Conservation (phyloP, 768 basidiomycete species). For the Mycena albidolilacea region DNA sequence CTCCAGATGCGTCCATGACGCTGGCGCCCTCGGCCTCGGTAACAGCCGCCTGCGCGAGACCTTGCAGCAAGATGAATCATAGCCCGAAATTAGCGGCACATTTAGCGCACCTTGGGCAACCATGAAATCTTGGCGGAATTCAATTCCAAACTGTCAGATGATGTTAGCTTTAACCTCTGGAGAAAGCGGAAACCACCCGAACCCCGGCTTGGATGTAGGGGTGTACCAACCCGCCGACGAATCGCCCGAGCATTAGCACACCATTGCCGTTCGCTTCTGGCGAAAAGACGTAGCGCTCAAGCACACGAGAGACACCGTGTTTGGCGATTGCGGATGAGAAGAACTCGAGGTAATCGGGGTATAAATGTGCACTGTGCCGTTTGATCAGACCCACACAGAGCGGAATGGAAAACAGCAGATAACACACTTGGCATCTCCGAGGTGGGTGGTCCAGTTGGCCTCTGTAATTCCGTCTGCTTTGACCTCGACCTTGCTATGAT, state of each 20-base stretch:
- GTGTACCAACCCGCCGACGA: slow-evolving; percentile 27
- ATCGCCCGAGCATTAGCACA: slow-evolving; percentile 47
- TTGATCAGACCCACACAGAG: neutral
- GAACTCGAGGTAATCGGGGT: slow-evolving; percentile 48
- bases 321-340: slow-evolving; percentile 57
- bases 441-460: slow-evolving; percentile 8
- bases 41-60: slow-evolving; percentile 21
- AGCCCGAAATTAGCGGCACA: neutral
- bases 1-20: slow-evolving; percentile 17
- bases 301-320: slow-evolving; percentile 53
- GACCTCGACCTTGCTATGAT: neutral
- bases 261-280: slow-evolving; percentile 51
- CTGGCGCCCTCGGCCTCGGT: slow-evolving; percentile 1
- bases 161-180: neutral
- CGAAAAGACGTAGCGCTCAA: slow-evolving; percentile 67
- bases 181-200: neutral
- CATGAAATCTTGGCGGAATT: slow-evolving; percentile 26
- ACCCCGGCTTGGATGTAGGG: slow-evolving; percentile 26
- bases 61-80: slow-evolving; percentile 3
- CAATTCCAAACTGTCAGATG: slow-evolving; percentile 17
- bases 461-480: slow-evolving; percentile 8
- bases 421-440: slow-evolving; percentile 17
- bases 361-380: slow-evolving; percentile 18
- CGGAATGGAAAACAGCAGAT: neutral
- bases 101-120: slow-evolving; percentile 23